A percentile compares a stretch with the other conserved stretches of the same genome.
phyloP scores from a whole-genome alignment of 2,329 filamentous ascomycete species.

The Xylaria sp. region DNA sequence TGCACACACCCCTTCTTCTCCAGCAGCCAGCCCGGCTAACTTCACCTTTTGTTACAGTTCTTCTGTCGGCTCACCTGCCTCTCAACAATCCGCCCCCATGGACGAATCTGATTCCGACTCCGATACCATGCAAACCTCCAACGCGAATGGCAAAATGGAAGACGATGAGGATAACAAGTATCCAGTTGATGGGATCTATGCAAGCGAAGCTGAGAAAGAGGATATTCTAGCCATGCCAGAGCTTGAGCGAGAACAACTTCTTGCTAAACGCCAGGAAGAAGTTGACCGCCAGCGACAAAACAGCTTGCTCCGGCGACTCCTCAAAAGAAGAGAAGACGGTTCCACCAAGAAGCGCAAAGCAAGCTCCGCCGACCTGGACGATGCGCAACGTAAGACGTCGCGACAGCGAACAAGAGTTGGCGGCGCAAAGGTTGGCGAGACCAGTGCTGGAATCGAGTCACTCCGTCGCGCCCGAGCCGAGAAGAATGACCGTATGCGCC shows the following conservation, averaged over 20 bases:
- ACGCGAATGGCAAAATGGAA: slow-evolving; percentile 38
- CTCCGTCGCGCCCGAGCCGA: slow-evolving; percentile 64
- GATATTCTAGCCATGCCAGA: slow-evolving; percentile 86
- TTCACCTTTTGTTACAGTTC: slow-evolving; percentile 55
- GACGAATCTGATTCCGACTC: slow-evolving; percentile 84
- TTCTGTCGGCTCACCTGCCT: slow-evolving; percentile 70
- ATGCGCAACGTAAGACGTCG: slow-evolving; percentile 73
- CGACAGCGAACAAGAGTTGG: slow-evolving; percentile 70
- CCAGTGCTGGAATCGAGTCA: slow-evolving; percentile 72
- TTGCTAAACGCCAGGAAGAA: slow-evolving; percentile 84
- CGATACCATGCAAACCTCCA: slow-evolving; percentile 53
- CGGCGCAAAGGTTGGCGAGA: slow-evolving; percentile 68
- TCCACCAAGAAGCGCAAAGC: slow-evolving; percentile 78
- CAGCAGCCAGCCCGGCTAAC: background rate
- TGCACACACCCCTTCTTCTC: background rate
- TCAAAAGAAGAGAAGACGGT: slow-evolving; percentile 67
- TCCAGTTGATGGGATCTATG: slow-evolving; percentile 86
- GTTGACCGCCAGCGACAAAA: slow-evolving; percentile 83
- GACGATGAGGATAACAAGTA: slow-evolving; percentile 65
- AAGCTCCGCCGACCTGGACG: slow-evolving; percentile 76
- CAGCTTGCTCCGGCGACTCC: slow-evolving; percentile 75
- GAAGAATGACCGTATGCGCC: slow-evolving; percentile 65
- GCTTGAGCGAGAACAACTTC: slow-evolving; percentile 85
- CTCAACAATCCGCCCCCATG: slow-evolving; percentile 83
- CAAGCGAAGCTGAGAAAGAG: slow-evolving; percentile 71